Conservation (phyloP, 2,329 filamentous ascomycete species). For the Zelopaecilomyces penicillatus region DNA sequence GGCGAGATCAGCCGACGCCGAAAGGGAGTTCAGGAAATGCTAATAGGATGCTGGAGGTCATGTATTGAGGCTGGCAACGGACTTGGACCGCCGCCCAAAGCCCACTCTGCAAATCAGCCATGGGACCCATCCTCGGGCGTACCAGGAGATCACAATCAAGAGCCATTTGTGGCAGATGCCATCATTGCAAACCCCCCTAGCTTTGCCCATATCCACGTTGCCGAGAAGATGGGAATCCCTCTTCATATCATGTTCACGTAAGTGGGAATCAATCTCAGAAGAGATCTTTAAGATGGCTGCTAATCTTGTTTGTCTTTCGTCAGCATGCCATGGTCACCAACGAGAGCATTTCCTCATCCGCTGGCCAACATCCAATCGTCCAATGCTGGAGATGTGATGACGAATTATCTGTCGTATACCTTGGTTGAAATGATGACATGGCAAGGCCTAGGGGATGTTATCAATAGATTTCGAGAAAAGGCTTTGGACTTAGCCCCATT, state of each 20-base stretch:
- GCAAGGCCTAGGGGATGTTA: conserved; percentile 85
- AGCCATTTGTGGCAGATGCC: conserved; percentile 73
- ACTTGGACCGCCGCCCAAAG: conserved; percentile 37
- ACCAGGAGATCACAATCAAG: conserved; percentile 32
- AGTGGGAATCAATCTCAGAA: conserved; percentile 36
- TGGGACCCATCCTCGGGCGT: conserved; percentile 28
- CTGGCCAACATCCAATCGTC: conserved; percentile 72
- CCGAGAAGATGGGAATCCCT: conserved; percentile 66
- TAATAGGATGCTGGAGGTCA: conserved; percentile 80
- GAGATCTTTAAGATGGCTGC: too few species aligned
- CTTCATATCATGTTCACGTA: conserved; percentile 86
- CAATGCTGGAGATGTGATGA: conserved; percentile 66
- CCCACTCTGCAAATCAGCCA: conserved; percentile 38
- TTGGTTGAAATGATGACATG: conserved; percentile 88
- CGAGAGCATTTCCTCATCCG: conserved; percentile 77
- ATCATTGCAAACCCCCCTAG: conserved; percentile 74
- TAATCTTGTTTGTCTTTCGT: conserved; percentile 38
- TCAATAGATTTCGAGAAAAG: conserved; percentile 76
- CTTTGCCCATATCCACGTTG: conserved; percentile 67
- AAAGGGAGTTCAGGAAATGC: conserved; percentile 66
- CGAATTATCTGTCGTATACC: conserved; percentile 77
- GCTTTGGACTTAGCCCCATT: conserved; percentile 68
- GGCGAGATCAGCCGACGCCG: conserved; percentile 70
- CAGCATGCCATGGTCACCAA: conserved; percentile 88
- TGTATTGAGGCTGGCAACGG: conserved; percentile 75